Evolutionary conservation across 805 yeast species (phyloP), one percentile per base, ranked within the genome.

Genomic region (Cyberlindnera meyerae): DNA sequence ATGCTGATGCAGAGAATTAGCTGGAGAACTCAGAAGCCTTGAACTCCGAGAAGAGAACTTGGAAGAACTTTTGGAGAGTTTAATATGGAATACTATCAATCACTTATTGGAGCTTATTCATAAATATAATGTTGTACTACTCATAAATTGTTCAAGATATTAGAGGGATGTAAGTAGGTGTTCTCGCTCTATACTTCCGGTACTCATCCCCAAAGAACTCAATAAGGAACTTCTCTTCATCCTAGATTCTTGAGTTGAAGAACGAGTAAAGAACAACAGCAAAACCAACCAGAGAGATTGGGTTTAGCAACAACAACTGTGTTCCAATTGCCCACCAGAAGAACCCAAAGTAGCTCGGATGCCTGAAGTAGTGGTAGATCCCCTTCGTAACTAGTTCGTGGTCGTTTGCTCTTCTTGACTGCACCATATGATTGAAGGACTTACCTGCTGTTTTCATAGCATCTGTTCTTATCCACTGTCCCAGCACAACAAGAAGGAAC

Each of bases 321-420:
- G 87, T 69, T 0, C 97, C 97, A 4, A 89, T 47, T 11, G 94
- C 90, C 97, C 97, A 93, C 75, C 87, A 78, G 54, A 78, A 89
- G 57, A 83, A 93, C 0, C 97, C 98, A 27, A 78, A 71, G 60
- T 93, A 93, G 32, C 94, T 80, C 6, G 98, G 98, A 57, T 93
- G 98, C 43, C 98, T 69, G 12, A 75, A 61, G 18, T 60, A 45
- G 2, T 66, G 40, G 58, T 90, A 93, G 4, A 90, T 63, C 0
- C 97, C 97, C 9, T 60, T 47, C 0, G 86, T 85, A 11, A 93
- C 80, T 29, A 93, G 65, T 8, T 47, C 60, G 56, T 93, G 98
- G 36, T 71, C 71, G 1, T 59, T 48, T 22, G 64, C 57, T 35
- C 71, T 77, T 13, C 61, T 55, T 3, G 71, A 57, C 31, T 79